Evolutionary conservation across 2,329 filamentous ascomycete genomes (phyloP), one percentile per base, ranked within the genome.

Genomic region (Penicillium frequentans): DNA sequence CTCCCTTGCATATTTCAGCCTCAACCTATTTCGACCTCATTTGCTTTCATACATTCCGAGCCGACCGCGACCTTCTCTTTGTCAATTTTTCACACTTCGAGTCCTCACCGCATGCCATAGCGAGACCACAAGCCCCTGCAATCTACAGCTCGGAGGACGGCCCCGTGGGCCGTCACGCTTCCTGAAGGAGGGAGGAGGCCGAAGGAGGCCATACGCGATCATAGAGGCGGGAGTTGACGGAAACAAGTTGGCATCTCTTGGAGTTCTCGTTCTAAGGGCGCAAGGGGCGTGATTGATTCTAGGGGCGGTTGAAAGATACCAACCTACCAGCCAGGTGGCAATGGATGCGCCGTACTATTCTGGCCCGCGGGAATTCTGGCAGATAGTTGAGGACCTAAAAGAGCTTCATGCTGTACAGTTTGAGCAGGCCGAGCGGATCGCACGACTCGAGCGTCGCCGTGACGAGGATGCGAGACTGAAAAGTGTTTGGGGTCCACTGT

Each of bases 401-500:
- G 81, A 84, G 57, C 75, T 88, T 37, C 84, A 86, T 65, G 79
- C 84, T 63, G 78, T 80, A 19, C 86, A 88, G 69, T 76, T 80
- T 51, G 84, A 87, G 60, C 84, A 88, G 70, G 76, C 81, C 45
- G 85, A 88, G 64, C 81, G 86, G 55, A 79, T 89, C 60, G 76
- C 82, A 55, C 80, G 84, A 56, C 72, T 89, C 58, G 86, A 89
- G 70, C 80, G 84, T 57, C 81, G 82, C 59, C 82, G 83, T 57
- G 84, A 87, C 63, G 85, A 87, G 64, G 85, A 87, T 74, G 81
- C 82, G 55, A 79, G 82, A 62, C 75, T 87, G 74, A 96, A 93
- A 75, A 96, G 90, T 59, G 90, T 96, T 55, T 99, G 95, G 95
- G 86, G 85, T 49, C 88, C 89, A 63, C 78, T 82, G 48, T 96